Conservation (phyloP, 2,329 filamentous ascomycete species). For the Nemania sp. region DNA sequence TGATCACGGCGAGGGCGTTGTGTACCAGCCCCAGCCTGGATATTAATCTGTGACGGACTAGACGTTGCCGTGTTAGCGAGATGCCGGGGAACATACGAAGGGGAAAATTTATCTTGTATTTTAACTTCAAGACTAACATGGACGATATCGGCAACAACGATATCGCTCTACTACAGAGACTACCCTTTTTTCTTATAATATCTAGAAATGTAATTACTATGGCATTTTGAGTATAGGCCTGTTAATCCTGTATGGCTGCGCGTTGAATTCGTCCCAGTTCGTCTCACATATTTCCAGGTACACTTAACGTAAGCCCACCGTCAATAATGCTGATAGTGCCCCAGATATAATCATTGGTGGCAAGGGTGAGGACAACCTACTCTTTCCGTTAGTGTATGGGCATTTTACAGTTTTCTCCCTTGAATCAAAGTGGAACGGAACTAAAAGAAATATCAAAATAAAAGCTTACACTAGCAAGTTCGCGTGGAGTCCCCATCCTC, state of each 20-base stretch:
- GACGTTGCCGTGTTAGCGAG: background rate
- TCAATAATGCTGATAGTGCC: constrained; percentile 46
- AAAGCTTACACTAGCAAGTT: constrained; percentile 47
- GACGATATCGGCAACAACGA: background rate
- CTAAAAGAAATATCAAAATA: background rate
- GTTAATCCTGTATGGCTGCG: background rate
- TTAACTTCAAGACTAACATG: background rate
- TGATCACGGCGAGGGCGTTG: background rate
- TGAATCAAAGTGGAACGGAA: no score
- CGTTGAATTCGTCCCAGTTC: background rate
- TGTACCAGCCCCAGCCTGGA: background rate
- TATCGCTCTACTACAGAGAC: no score
- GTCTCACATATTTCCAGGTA: constrained; percentile 42
- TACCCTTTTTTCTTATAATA: no score
- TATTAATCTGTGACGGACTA: background rate
- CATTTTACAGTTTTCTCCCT: no score
- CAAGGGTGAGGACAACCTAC: constrained; percentile 45
- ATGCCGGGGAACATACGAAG: no score
- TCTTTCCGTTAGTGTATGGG: no score
- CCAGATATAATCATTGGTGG: constrained; percentile 48
- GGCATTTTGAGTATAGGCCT: background rate
- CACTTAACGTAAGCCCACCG: constrained; percentile 42
- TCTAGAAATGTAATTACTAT: no score
- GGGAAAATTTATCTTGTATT: no score
- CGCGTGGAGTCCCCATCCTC: constrained; percentile 45